These are phyloP conservation scores for Pichia thaimueangensis DNA, from an alignment of 805 yeast species.

Conservation along the genomic window DNA sequence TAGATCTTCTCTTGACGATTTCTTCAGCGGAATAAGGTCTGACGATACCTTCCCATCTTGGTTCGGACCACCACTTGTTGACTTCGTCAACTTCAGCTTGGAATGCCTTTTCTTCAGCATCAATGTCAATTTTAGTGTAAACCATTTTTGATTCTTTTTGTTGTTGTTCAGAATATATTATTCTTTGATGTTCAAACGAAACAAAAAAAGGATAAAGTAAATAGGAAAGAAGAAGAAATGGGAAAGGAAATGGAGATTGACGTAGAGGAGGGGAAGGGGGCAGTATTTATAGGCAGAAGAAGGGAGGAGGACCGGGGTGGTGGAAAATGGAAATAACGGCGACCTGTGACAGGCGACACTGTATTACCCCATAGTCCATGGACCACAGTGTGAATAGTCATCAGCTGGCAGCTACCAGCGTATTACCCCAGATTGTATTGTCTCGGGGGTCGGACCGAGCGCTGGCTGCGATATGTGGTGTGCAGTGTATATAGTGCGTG, in stretches of 20 bases:
- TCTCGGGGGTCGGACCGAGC: no score
- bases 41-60: constrained; percentile 85
- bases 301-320: neutral
- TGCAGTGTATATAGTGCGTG: no score
- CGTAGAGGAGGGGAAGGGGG: neutral
- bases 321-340: no score
- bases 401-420: no score
- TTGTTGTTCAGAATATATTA: no score
- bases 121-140: constrained; percentile 51
- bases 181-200: neutral
- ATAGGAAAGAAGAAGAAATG: no score
- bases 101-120: constrained; percentile 58
- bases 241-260: neutral
- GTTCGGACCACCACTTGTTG: constrained; percentile 86
- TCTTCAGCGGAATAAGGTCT: constrained; percentile 86
- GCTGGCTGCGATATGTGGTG: no score
- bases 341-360: no score
- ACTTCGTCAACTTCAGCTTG: constrained; percentile 66
- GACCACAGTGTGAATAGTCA: no score
- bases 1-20: constrained; percentile 83
- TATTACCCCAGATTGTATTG: constrained; percentile 2
- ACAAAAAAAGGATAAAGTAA: neutral
- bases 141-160: constrained; percentile 32
- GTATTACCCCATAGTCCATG: no score
- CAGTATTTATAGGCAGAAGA: no score